phyloP scores from a whole-genome alignment of 768 basidiomycete genomes.

The Goffeauzyma gilvescens region DNA sequence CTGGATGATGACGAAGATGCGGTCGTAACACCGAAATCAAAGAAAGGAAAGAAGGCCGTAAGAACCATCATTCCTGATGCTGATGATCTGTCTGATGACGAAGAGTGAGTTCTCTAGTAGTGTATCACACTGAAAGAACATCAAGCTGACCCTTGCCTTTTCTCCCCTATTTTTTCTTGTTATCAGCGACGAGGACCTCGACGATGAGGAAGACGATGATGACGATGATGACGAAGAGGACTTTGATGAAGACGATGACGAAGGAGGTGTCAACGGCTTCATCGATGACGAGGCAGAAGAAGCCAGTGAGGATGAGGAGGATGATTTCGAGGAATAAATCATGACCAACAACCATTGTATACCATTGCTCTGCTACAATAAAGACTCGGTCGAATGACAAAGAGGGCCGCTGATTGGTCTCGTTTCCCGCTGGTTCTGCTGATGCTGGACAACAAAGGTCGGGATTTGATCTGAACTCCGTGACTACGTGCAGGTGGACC shows the following conservation, averaged over 20 bases:
- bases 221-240: constrained; percentile 18
- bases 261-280: constrained; percentile 37
- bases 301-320: constrained; percentile 37
- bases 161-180: not conserved
- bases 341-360: not conserved
- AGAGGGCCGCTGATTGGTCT: too few species aligned
- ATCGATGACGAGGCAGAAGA: constrained; percentile 39
- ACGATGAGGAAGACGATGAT: constrained; percentile 45
- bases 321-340: constrained; percentile 19
- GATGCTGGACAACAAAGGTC: too few species aligned
- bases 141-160: not conserved
- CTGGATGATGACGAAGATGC: constrained; percentile 5
- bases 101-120: constrained; percentile 3
- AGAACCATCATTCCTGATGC: constrained; percentile 13
- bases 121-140: not conserved
- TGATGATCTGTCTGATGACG: constrained; percentile 11
- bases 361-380: not conserved
- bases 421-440: too few species aligned
- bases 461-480: too few species aligned
- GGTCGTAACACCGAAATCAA: not conserved
- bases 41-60: not conserved
- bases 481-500: too few species aligned
- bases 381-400: too few species aligned
- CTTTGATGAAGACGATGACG: constrained; percentile 46
- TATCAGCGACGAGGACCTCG: constrained; percentile 45